phyloP scores from a whole-genome alignment of 768 basidiomycete species.

The Tulasnella sp. region DNA sequence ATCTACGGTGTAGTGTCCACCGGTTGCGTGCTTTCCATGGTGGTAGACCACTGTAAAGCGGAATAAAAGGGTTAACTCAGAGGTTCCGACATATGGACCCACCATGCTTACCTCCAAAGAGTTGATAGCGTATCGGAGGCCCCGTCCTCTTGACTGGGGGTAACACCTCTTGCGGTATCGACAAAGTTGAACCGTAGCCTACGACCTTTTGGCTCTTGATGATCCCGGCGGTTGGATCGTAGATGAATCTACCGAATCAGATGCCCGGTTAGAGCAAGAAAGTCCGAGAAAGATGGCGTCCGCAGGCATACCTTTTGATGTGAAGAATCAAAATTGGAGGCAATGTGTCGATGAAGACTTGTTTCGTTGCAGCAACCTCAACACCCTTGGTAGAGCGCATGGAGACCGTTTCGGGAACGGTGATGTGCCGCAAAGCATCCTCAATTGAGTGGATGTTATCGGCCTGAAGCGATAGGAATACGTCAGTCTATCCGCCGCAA shows the following conservation, averaged over 20 bases:
- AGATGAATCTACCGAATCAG: slow-evolving; percentile 53
- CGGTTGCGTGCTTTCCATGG: slow-evolving; percentile 83
- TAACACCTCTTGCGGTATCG: slow-evolving; percentile 69
- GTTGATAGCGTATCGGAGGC: slow-evolving; percentile 58
- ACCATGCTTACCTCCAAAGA: slow-evolving; percentile 68
- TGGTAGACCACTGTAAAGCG: slow-evolving; percentile 77
- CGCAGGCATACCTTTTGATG: slow-evolving; percentile 56
- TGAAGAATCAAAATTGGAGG: slow-evolving; percentile 85
- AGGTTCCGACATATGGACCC: not conserved
- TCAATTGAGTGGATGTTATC: slow-evolving; percentile 72
- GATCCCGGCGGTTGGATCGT: slow-evolving; percentile 60
- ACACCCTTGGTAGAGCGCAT: slow-evolving; percentile 59
- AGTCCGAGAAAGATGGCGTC: not conserved
- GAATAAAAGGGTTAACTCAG: not conserved
- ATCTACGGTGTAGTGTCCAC: slow-evolving; percentile 94
- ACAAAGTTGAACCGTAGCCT: slow-evolving; percentile 69
- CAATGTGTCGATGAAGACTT: slow-evolving; percentile 71
- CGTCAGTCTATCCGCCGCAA: not conserved
- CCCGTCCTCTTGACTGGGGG: slow-evolving; percentile 48
- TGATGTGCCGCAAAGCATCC: slow-evolving; percentile 75
- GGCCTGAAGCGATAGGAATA: slow-evolving; percentile 45
- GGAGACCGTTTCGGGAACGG: slow-evolving; percentile 76
- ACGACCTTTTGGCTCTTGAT: slow-evolving; percentile 85
- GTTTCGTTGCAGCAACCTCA: slow-evolving; percentile 66
- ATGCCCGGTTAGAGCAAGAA: not conserved